A percentile compares a stretch with the other conserved stretches of the same genome.
Conservation (phyloP, 2,329 filamentous ascomycete species). For the Mycosphaerella arachidis region DNA sequence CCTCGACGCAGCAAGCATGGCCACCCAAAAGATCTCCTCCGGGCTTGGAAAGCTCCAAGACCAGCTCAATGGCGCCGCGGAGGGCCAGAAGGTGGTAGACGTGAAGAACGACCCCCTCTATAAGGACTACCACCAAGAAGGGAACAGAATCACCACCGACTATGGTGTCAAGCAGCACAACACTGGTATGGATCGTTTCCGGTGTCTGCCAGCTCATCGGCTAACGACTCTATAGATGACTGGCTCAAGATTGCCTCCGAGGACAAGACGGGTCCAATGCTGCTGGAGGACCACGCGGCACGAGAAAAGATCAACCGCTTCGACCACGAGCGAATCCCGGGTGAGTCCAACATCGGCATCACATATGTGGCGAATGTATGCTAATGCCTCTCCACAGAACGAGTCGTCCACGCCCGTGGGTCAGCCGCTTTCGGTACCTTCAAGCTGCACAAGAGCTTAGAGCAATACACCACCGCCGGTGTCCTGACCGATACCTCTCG, state of each 20-base stretch:
- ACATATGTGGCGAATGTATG: not conserved
- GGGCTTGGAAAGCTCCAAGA: slow-evolving; percentile 29
- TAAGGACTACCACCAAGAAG: slow-evolving; percentile 52
- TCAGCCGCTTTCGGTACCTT: slow-evolving; percentile 64
- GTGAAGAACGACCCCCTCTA: slow-evolving; percentile 50
- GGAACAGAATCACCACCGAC: slow-evolving; percentile 66
- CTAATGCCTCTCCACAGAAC: slow-evolving; percentile 40
- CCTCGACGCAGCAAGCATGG: slow-evolving; percentile 15
- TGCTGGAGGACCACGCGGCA: slow-evolving; percentile 68
- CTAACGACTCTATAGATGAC: slow-evolving; percentile 50
- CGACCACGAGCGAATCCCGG: slow-evolving; percentile 66
- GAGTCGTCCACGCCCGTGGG: slow-evolving; percentile 64
- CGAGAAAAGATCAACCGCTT: slow-evolving; percentile 76
- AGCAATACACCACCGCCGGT: slow-evolving; percentile 59
- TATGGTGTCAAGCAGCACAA: slow-evolving; percentile 69
- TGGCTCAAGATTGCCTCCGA: slow-evolving; percentile 65
- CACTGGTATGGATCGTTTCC: slow-evolving; percentile 36
- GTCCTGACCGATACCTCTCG: slow-evolving; percentile 65
- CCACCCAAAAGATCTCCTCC: slow-evolving; percentile 17
- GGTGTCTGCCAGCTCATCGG: not conserved
- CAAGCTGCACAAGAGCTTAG: slow-evolving; percentile 59
- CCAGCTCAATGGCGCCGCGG: slow-evolving; percentile 31
- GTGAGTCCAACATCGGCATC: not conserved
- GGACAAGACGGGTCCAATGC: slow-evolving; percentile 60
- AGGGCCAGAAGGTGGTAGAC: slow-evolving; percentile 55